Evolutionary conservation across 192 early-diverging fungal species (phyloP), one percentile per base, ranked within the genome.

Genomic region (Backusella westeae): DNA sequence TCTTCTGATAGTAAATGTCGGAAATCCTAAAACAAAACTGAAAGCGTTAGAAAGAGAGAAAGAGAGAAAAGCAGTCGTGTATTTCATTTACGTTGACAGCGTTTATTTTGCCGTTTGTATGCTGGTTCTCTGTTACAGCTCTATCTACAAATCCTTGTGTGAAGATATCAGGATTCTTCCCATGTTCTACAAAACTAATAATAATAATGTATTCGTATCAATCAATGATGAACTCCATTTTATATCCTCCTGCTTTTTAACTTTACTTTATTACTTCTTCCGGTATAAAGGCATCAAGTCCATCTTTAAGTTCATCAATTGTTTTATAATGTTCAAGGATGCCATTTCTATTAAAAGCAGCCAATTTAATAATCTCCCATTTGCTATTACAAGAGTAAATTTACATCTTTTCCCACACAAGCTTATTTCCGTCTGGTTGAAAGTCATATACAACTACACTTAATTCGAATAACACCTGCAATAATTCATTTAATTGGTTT

Each of bases 391-490:
- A 46, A 26, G 6, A 8, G 4, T 29, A 63, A 63, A 10, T 74
- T 59, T 81, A 88, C 87, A 88, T 83, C 75, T 88, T 88, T 63
- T 88, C 81, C 75, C 83, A 81, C 1, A 88, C 84, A 41, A 83
- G 79, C 6, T 80, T 71, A 65, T 85, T 85, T 21, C 77, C 77
- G 9, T 85, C 85, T 4, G 81, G 71, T 70, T 88, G 87, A 72
- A 88, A 88, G 67, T 88, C 87, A 63, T 88, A 86, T 70, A 88
- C 87, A 26, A 86, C 85, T 46, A 88, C 82, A 71, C 85, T 85
- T 21, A 88, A 78, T 69, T 88, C 87, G 32, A 85, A 80, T 19
- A 88, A 76, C 44, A 80, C 81, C 34, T 88, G 80, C 17, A 86
- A 76, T 72, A 86, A 49, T 38, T 88, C 87, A 66, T 86, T 83